Evolutionary conservation across 2,329 filamentous ascomycete genomes (phyloP).

Genomic region (Pyricularia sp.): DNA sequence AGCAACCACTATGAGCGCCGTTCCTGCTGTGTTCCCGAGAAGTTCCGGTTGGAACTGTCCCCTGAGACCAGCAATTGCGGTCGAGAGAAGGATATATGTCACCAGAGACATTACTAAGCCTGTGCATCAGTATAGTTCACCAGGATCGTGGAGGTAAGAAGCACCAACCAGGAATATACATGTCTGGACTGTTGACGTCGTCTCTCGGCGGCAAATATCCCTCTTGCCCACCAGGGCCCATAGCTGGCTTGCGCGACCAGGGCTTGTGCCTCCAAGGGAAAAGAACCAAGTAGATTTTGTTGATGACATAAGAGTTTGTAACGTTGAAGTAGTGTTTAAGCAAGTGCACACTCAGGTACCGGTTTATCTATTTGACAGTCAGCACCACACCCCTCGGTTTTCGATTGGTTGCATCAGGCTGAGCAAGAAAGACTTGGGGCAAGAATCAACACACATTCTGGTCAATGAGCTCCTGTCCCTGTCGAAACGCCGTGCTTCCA

Average conservation of each 20-base stretch:
- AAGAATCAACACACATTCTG: constrained; percentile 64
- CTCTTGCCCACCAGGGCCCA: constrained; percentile 55
- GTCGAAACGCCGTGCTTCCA: constrained; percentile 79
- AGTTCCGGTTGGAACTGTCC: constrained; percentile 92
- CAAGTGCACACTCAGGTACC: constrained; percentile 75
- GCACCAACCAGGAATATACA: constrained; percentile 68
- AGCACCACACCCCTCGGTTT: background rate
- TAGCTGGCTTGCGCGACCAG: constrained; percentile 82
- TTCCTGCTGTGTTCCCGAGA: constrained; percentile 76
- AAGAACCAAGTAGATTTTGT: constrained; percentile 84
- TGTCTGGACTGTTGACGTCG: constrained; percentile 94
- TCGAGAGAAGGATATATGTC: constrained; percentile 91
- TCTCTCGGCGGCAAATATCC: constrained; percentile 83
- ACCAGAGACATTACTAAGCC: constrained; percentile 75
- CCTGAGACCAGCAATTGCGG: constrained; percentile 75
- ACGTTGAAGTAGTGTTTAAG: constrained; percentile 99
- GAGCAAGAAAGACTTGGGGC: background rate
- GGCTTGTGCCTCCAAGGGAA: constrained; percentile 97
- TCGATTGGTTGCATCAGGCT: background rate
- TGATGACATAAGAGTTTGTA: constrained; percentile 89
- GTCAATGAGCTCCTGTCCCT: constrained; percentile 88
- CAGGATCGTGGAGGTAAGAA: constrained; percentile 17
- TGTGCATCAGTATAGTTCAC: constrained; percentile 12
- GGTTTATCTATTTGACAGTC: constrained; percentile 30
- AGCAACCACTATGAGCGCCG: constrained; percentile 68